Evolutionary conservation across 371 early-diverging fungal genomes (phyloP).

Genomic region (Circinella umbellata): DNA sequence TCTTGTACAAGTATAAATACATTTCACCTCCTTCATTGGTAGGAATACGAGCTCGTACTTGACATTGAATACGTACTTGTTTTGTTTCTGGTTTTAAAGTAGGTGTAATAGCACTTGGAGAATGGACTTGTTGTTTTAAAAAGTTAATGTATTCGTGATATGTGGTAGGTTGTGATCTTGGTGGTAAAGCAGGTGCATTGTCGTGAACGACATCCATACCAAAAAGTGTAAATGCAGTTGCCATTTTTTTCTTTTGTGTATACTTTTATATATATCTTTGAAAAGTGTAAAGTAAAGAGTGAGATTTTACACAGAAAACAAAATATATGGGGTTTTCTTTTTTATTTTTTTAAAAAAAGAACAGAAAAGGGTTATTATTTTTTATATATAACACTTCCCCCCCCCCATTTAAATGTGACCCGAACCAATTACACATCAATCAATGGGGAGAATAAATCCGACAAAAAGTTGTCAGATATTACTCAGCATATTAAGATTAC

Average conservation of each 20-base stretch:
- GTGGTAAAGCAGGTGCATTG: slow-evolving; percentile 11
- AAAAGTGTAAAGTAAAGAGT: no score
- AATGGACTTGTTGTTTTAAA: slow-evolving; percentile 50
- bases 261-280: neutral
- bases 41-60: slow-evolving; percentile 88
- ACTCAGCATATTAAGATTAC: no score
- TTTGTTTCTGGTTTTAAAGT: slow-evolving; percentile 24
- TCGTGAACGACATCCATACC: slow-evolving; percentile 56
- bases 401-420: no score
- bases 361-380: no score
- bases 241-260: slow-evolving; percentile 12
- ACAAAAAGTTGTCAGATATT: no score
- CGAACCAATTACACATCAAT: no score
- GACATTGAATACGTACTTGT: slow-evolving; percentile 59
- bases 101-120: slow-evolving; percentile 51
- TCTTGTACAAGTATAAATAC: slow-evolving; percentile 86
- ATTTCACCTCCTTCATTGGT: slow-evolving; percentile 83
- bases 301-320: no score
- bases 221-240: slow-evolving; percentile 52
- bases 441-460: no score
- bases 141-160: slow-evolving; percentile 52
- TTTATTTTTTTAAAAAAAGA: no score
- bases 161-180: slow-evolving; percentile 35
- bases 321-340: no score
- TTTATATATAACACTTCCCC: no score